These are phyloP conservation scores for Gamarada debralockiae DNA, from an alignment of 495 filamentous ascomycete species.

Conservation along the genomic window DNA sequence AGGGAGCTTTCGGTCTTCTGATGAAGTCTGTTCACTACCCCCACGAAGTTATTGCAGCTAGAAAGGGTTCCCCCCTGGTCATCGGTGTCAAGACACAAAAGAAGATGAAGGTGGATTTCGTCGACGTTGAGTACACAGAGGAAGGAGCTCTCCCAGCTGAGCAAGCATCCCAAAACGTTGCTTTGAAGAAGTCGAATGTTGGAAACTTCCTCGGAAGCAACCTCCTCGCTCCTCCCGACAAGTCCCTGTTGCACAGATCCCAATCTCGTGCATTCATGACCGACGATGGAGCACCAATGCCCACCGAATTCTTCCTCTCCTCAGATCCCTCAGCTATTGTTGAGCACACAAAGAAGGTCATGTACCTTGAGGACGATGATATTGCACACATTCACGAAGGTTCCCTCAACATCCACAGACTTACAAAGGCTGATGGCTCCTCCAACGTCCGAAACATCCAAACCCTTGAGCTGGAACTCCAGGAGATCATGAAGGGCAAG, in stretches of 20 bases:
- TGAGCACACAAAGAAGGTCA: conserved; percentile 99
- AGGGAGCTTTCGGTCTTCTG: conserved; percentile 94
- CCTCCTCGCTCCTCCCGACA: conserved; percentile 83
- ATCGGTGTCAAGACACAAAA: conserved; percentile 91
- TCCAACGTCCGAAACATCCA: conserved; percentile 97
- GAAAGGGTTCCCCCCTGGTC: conserved; percentile 95
- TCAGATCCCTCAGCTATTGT: conserved; percentile 98
- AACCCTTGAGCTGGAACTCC: conserved; percentile 95
- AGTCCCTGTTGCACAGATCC: conserved; percentile 94
- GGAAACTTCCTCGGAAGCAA: conserved; percentile 59
- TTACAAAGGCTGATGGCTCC: conserved; percentile 93
- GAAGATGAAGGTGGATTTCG: conserved; percentile 99
- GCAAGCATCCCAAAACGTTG: conserved; percentile 92
- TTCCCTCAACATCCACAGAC: conserved; percentile 95
- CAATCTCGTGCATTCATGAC: conserved; percentile 98
- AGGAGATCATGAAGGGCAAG: conserved; percentile 99
- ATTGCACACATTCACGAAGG: conserved; percentile 99
- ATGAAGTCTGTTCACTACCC: conserved; percentile 98
- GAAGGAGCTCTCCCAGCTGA: conserved; percentile 86
- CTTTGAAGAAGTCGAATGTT: conserved; percentile 74
- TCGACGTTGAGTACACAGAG: conserved; percentile 94
- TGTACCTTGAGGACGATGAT: conserved; percentile 98
- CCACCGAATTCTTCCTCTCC: conserved; percentile 98
- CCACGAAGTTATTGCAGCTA: conserved; percentile 94
- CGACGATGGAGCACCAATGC: conserved; percentile 93